Evolutionary conservation across 345 rosid genomes (phyloP), one percentile per base, ranked within the genome.

Genomic region (Syzygium aromaticum): DNA sequence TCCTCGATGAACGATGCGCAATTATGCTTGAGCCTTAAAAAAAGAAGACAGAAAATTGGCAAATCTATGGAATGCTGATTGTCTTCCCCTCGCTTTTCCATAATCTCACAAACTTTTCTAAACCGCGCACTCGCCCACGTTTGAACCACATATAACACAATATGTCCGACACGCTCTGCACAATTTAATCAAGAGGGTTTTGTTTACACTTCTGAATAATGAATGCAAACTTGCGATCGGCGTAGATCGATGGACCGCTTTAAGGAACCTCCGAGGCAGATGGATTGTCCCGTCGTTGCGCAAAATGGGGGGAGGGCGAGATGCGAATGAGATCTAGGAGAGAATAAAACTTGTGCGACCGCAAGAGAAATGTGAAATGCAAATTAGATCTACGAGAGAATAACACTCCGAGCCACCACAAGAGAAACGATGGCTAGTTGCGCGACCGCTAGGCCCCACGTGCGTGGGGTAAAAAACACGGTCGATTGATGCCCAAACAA

Each of bases 371-470:
- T 43, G 7, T 6, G 78, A 7, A 11, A 21, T 21, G 59, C 25
- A 11, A 67, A 67, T 67, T 43, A 67, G 23, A 33, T 67, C 78
- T 33, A 33, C 46, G 11, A 33, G 22, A 23, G 11, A 67, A 17
- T 33, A 0, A 17, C 43, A 16, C 46, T 43, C 46, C 46, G 7
- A 7, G 46, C 46, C 46, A 27, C 16, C 30, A 59, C 27, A 25
- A 11, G 30, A 59, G 2, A 1, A 59, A 59, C 15, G 15, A 59
- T 56, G 0, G 5, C 61, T 0, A 56, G 6, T 56, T 56, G 30
- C 15, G 12, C 7, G 7, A 59, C 11, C 15, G 6, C 14, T 1
- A 25, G 7, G 63, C 15, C 15, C 0, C 63, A 1, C 3, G 6
- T 0, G 0, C 28, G 51, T 8, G 11, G 52, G 3, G 5, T 25